Percentiles rank a stretch among this genome's conserved stretches.
Conservation (phyloP, 1,139 yeast genomes). For the Diutina catenulata region DNA sequence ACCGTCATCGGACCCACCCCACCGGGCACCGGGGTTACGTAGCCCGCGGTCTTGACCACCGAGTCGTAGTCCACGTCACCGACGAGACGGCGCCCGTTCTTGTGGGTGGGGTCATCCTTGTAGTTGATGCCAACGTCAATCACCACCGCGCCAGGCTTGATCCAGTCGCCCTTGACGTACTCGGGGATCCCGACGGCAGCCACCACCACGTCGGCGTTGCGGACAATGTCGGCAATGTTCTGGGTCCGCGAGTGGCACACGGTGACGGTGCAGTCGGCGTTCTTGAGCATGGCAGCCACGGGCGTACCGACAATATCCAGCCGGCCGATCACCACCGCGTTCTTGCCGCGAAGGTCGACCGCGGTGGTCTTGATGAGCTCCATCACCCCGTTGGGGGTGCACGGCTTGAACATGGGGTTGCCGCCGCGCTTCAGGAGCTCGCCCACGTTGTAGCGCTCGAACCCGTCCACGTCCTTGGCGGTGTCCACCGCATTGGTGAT, state of each 20-base stretch:
- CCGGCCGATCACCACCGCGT: slow-evolving; percentile 93
- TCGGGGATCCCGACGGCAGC: slow-evolving; percentile 85
- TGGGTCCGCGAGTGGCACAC: slow-evolving; percentile 70
- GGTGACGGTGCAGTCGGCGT: slow-evolving; percentile 76
- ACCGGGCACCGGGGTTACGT: slow-evolving; percentile 96
- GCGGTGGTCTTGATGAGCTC: slow-evolving; percentile 56
- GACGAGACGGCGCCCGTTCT: slow-evolving; percentile 76
- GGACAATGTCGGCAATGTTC: slow-evolving; percentile 51
- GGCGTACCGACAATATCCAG: slow-evolving; percentile 97
- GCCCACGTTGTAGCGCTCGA: slow-evolving; percentile 64
- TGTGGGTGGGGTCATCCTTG: slow-evolving; percentile 57
- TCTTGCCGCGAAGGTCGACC: slow-evolving; percentile 46
- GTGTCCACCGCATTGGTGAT: slow-evolving; percentile 59
- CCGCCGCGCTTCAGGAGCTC: slow-evolving; percentile 68
- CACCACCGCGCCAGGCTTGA: slow-evolving; percentile 73
- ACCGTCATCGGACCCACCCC: slow-evolving; percentile 99
- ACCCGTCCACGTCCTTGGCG: slow-evolving; percentile 73
- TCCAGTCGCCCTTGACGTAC: slow-evolving; percentile 82
- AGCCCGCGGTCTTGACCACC: slow-evolving; percentile 44
- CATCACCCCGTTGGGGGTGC: slow-evolving; percentile 72
- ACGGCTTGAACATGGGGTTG: slow-evolving; percentile 58
- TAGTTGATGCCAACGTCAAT: slow-evolving; percentile 97
- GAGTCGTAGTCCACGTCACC: slow-evolving; percentile 86
- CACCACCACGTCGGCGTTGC: slow-evolving; percentile 78
- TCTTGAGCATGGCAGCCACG: slow-evolving; percentile 69